These are phyloP conservation scores for Xylariaceae sp. DNA, from an alignment of 2,329 filamentous ascomycete genomes.

Conservation along the genomic window DNA sequence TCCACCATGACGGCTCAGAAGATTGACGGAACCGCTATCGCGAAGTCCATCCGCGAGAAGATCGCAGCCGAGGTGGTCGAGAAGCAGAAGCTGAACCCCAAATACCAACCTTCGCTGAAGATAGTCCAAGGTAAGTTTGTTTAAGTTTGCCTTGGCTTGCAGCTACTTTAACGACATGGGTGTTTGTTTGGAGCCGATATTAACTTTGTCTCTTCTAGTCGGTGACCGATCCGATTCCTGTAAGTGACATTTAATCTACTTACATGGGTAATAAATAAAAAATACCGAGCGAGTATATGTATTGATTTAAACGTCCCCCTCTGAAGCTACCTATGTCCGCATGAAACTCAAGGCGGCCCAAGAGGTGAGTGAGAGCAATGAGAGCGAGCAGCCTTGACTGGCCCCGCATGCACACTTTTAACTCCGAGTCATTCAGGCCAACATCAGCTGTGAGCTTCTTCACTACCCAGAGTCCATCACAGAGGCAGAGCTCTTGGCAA, in stretches of 20 bases:
- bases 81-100: conserved; percentile 75
- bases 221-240: conserved; percentile 89
- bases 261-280: conserved; percentile 10
- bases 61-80: conserved; percentile 75
- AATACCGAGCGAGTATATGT: not conserved
- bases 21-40: conserved; percentile 94
- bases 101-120: conserved; percentile 83
- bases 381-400: too few species aligned
- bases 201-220: conserved; percentile 47
- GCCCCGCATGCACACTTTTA: not conserved
- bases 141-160: too few species aligned
- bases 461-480: conserved; percentile 76
- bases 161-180: conserved; percentile 5
- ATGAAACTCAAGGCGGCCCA: conserved; percentile 98
- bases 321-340: conserved; percentile 86
- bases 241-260: conserved; percentile 40
- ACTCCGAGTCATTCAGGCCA: conserved; percentile 54
- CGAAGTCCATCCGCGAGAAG: conserved; percentile 80
- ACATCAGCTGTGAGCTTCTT: conserved; percentile 80
- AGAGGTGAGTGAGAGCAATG: conserved; percentile 59
- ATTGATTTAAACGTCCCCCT: conserved; percentile 31
- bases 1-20: conserved; percentile 76
- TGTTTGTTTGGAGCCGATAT: conserved; percentile 2
- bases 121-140: conserved; percentile 80
- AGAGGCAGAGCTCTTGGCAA: conserved; percentile 79